Evolutionary conservation across 1,284 basidiomycete genomes (phyloP).

Genomic region (Marasmius tenuissimus): DNA sequence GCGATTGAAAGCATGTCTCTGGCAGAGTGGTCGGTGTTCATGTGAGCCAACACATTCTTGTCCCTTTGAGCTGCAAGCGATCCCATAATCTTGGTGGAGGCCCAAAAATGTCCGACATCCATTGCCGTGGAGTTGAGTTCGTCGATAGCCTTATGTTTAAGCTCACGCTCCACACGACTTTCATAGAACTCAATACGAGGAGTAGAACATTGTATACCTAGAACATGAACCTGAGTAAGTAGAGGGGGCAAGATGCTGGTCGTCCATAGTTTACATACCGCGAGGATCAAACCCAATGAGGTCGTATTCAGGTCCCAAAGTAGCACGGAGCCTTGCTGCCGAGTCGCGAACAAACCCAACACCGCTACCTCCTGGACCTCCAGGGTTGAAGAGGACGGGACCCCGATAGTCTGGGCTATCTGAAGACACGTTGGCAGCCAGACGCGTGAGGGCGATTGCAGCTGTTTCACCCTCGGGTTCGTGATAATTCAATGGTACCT

Average conservation of each 20-base stretch:
- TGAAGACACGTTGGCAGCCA: constrained; percentile 21
- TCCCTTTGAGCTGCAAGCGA: constrained; percentile 30
- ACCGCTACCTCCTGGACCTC: constrained; percentile 44
- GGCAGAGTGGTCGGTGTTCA: constrained; percentile 45
- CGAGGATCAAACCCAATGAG: constrained; percentile 52
- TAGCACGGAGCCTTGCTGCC: constrained; percentile 29
- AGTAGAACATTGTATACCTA: constrained; percentile 33
- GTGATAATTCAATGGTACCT: constrained; percentile 16
- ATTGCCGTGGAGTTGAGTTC: constrained; percentile 19
- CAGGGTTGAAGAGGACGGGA: constrained; percentile 51
- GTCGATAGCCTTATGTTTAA: constrained; percentile 25
- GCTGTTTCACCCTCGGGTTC: constrained; percentile 23
- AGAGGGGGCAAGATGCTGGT: background rate
- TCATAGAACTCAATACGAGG: constrained; percentile 34
- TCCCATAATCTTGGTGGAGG: constrained; percentile 27
- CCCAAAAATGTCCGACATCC: constrained; percentile 28
- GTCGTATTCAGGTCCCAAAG: constrained; percentile 48
- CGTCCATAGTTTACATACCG: constrained; percentile 15
- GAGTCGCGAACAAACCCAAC: constrained; percentile 22
- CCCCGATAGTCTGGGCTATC: constrained; percentile 36
- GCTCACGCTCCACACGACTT: constrained; percentile 27
- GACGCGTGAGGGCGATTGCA: constrained; percentile 38
- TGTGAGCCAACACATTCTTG: constrained; percentile 32
- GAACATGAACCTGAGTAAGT: background rate
- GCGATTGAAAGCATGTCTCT: constrained; percentile 51